phyloP scores from a whole-genome alignment of 2,329 filamentous ascomycete species.

The Zalaria obscura region DNA sequence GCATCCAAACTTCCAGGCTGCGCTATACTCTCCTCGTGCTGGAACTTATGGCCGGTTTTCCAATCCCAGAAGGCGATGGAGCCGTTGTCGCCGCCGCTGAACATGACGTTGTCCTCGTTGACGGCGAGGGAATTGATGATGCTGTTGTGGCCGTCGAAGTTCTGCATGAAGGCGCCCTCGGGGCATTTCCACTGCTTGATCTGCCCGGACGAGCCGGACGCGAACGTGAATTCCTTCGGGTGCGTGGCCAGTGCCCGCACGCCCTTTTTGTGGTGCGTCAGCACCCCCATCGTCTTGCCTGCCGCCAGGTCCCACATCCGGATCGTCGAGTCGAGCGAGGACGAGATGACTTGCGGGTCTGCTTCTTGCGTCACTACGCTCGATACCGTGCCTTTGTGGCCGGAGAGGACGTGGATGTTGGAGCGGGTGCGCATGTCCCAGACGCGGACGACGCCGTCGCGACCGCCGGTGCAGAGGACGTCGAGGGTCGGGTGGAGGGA shows the following conservation, averaged over 20 bases:
- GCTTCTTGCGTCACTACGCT: conserved; percentile 88
- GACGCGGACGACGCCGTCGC: conserved; percentile 85
- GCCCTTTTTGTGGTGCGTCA: conserved; percentile 98
- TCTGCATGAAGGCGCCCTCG: conserved; percentile 97
- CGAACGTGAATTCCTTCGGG: conserved; percentile 91
- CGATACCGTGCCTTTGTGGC: conserved; percentile 81
- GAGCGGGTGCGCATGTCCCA: conserved; percentile 98
- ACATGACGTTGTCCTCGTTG: conserved; percentile 89
- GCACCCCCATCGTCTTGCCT: conserved; percentile 86
- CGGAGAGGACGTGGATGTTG: conserved; percentile 85
- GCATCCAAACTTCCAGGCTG: conserved; percentile 91
- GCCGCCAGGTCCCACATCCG: conserved; percentile 92
- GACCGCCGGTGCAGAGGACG: conserved; percentile 83
- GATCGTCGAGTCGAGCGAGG: conserved; percentile 84
- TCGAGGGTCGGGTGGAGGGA: conserved; percentile 90
- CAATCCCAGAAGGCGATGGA: conserved; percentile 98
- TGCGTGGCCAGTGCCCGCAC: conserved; percentile 75
- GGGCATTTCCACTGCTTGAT: conserved; percentile 99
- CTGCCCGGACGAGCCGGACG: conserved; percentile 75
- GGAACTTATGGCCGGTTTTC: conserved; percentile 90
- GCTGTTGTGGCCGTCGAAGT: conserved; percentile 90
- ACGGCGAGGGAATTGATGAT: conserved; percentile 91
- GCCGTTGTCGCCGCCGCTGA: conserved; percentile 90
- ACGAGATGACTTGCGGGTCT: conserved; percentile 87
- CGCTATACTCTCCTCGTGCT: conserved; percentile 76